A percentile compares a stretch with the other conserved stretches of the same genome.
phyloP scores from a whole-genome alignment of 106 monocot species.

The Hemerocallis citrina region DNA sequence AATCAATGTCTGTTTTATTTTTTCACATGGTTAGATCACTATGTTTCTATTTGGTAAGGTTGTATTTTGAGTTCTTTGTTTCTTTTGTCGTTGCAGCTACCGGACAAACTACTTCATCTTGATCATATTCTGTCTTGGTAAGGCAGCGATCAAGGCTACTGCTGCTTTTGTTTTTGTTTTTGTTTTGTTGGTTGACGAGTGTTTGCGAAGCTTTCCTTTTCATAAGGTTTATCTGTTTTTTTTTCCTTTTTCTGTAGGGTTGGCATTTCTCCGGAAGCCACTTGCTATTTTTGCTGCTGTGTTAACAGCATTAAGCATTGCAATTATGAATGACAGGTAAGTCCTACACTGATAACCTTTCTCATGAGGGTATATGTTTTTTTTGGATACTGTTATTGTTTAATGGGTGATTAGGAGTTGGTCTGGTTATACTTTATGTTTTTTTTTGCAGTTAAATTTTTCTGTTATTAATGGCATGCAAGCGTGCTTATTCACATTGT shows the following conservation, averaged over 20 bases:
- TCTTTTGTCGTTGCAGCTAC: neutral
- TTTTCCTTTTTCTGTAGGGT: slow-evolving; percentile 22
- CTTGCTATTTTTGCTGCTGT: slow-evolving; percentile 71
- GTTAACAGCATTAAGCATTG: slow-evolving; percentile 55
- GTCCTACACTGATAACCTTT: neutral
- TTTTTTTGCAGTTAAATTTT: neutral
- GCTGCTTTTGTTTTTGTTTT: neutral
- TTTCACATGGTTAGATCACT: too few relatives aligned
- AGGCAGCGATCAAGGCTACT: neutral
- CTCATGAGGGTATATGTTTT: neutral
- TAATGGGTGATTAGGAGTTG: neutral
- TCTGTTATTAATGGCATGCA: neutral
- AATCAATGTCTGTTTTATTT: too few relatives aligned
- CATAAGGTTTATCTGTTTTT: neutral
- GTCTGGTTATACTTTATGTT: too few relatives aligned
- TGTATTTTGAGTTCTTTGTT: neutral
- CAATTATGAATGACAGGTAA: slow-evolving; percentile 84
- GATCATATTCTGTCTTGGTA: slow-evolving; percentile 13
- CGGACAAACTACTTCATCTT: slow-evolving; percentile 13
- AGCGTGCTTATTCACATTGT: neutral
- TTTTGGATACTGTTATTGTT: neutral
- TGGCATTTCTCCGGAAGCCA: slow-evolving; percentile 70
- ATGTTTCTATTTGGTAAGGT: too few relatives aligned
- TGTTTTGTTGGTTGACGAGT: too few relatives aligned
- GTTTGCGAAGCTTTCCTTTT: too few relatives aligned